Evolutionary conservation across 495 filamentous ascomycete genomes (phyloP).

Genomic region (Aspergillus homomorphus): DNA sequence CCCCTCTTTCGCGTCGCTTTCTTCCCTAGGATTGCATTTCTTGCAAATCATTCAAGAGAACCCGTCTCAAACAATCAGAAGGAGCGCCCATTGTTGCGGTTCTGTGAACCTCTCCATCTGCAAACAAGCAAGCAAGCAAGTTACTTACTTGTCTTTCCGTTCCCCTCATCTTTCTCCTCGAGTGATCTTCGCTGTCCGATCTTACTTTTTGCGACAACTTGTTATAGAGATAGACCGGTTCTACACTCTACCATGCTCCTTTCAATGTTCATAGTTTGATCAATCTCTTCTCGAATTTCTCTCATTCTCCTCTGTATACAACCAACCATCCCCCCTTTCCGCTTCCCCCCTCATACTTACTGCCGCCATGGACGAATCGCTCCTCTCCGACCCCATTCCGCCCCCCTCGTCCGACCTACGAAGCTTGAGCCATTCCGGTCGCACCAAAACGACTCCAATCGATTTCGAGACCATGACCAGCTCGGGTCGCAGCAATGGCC

Average conservation of each 20-base stretch:
- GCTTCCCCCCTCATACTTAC: conserved; percentile 1
- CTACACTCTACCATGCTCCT: not conserved
- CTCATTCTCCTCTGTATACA: conserved; percentile 5
- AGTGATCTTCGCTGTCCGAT: not conserved
- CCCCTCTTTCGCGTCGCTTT: not conserved
- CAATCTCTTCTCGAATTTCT: not conserved
- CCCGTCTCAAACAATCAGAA: not conserved
- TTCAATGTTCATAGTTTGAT: not conserved
- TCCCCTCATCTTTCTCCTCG: not conserved
- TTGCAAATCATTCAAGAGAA: not conserved
- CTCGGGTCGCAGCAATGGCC: conserved; percentile 40
- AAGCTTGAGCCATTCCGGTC: conserved; percentile 25
- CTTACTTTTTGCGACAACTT: conserved; percentile 6
- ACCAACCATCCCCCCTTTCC: not conserved
- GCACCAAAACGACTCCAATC: conserved; percentile 32
- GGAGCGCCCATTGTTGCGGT: conserved; percentile 3
- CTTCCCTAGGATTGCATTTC: not conserved
- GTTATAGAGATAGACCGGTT: conserved; percentile 4
- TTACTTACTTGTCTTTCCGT: not conserved
- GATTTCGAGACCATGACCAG: conserved; percentile 35
- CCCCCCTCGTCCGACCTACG: conserved; percentile 28
- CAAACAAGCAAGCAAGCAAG: too few relatives aligned
- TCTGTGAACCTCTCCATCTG: conserved; percentile 4
- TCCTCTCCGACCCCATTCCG: conserved; percentile 17
- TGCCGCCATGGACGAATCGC: conserved; percentile 31